Evolutionary conservation across 192 early-diverging fungal genomes (phyloP).

Genomic region (Linnemannia zychae): DNA sequence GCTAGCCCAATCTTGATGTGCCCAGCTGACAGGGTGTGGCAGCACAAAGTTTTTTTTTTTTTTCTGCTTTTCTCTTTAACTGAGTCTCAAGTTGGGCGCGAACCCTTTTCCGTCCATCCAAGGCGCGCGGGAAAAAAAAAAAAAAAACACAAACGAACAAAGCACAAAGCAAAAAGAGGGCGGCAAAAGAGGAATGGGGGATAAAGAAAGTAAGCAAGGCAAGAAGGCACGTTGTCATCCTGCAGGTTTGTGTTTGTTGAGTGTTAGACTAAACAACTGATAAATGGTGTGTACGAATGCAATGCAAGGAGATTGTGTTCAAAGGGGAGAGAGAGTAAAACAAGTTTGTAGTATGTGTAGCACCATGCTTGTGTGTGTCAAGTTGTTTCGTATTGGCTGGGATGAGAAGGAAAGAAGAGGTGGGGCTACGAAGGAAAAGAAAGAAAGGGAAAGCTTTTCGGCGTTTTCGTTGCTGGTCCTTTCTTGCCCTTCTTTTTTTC

Average conservation of each 20-base stretch:
- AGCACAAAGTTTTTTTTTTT: background rate
- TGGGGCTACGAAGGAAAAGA: background rate
- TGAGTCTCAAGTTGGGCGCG: slow-evolving; percentile 7
- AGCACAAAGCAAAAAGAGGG: background rate
- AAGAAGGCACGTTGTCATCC: background rate
- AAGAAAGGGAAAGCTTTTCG: background rate
- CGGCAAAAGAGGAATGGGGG: background rate
- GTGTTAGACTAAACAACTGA: too few species aligned
- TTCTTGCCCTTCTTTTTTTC: background rate
- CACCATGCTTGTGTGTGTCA: background rate
- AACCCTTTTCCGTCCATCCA: background rate
- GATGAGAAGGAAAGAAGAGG: background rate
- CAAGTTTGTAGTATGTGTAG: too few species aligned
- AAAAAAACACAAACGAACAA: background rate
- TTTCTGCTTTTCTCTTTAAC: background rate
- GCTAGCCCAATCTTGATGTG: background rate
- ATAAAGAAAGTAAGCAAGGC: background rate
- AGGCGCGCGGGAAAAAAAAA: slow-evolving; percentile 1
- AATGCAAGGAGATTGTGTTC: background rate
- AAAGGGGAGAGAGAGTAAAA: background rate
- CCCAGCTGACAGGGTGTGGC: background rate
- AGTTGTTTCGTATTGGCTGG: background rate
- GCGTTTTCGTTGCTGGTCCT: too few species aligned
- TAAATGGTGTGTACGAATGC: too few species aligned
- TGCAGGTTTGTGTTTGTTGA: background rate